Evolutionary conservation across 2,329 filamentous ascomycete genomes (phyloP).

Genomic region (Apiospora aurea): DNA sequence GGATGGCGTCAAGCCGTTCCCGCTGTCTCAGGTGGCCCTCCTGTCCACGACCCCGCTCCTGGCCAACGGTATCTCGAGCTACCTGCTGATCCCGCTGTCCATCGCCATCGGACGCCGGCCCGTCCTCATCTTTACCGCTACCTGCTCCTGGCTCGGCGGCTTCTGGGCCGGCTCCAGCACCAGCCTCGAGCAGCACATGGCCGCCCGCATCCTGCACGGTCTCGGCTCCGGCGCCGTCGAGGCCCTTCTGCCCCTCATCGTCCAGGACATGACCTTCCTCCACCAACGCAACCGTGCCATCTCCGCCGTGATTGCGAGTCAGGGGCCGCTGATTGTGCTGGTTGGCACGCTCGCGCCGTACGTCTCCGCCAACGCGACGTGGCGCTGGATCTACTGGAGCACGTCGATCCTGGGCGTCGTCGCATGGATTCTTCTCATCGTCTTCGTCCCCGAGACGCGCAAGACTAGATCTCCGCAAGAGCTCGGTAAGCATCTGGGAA

Average conservation of each 20-base stretch:
- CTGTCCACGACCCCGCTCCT: conserved; percentile 45
- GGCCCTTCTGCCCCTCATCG: conserved; percentile 46
- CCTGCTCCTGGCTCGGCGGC: conserved; percentile 45
- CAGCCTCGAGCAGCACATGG: conserved; percentile 41
- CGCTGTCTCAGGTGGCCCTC: conserved; percentile 41
- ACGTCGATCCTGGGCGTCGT: conserved; percentile 41
- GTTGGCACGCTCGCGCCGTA: conserved; percentile 31
- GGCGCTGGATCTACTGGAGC: conserved; percentile 47
- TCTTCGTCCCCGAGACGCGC: conserved; percentile 45
- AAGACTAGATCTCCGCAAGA: conserved; percentile 41
- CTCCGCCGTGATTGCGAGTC: conserved; percentile 40
- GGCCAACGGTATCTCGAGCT: conserved; percentile 45
- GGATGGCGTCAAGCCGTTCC: conserved; percentile 37
- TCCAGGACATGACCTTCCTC: conserved; percentile 49
- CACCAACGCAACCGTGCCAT: conserved; percentile 47
- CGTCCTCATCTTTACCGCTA: conserved; percentile 43
- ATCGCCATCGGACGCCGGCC: conserved; percentile 46
- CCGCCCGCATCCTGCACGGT: conserved; percentile 44
- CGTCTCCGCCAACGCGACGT: conserved; percentile 41
- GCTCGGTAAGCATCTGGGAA: conserved; percentile 33
- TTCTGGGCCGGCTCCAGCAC: conserved; percentile 45
- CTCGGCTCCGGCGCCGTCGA: conserved; percentile 46
- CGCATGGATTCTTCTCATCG: conserved; percentile 44
- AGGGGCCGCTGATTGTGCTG: conserved; percentile 26
- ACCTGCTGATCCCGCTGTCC: conserved; percentile 48